Percentiles rank a stretch among this genome's conserved stretches.
These are phyloP conservation scores for Vaccinium macrocarpon DNA, from an alignment of 148 eudicot genomes.

Conservation along the genomic window DNA sequence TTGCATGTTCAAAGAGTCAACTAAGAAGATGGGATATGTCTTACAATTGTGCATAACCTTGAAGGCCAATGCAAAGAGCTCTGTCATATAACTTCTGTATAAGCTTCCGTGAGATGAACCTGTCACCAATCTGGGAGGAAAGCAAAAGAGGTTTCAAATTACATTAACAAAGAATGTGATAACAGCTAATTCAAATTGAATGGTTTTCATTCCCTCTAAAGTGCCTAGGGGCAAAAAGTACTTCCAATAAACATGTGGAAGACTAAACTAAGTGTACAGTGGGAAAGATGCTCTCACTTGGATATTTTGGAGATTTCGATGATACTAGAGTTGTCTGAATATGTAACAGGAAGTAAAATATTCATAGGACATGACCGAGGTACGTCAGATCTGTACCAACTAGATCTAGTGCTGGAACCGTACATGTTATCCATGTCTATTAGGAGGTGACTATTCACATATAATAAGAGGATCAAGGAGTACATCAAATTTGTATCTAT, in stretches of 20 bases:
- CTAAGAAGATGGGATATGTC: slow-evolving; percentile 33
- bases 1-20: slow-evolving; percentile 15
- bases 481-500: neutral
- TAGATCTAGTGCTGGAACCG: neutral
- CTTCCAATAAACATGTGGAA: neutral
- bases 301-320: neutral
- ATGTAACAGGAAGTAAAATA: neutral
- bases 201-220: neutral
- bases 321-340: neutral
- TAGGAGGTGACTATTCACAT: neutral
- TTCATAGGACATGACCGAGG: neutral
- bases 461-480: neutral
- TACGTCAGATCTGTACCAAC: neutral
- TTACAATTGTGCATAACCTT: slow-evolving; percentile 89
- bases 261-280: neutral
- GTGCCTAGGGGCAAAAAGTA: neutral
- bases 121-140: slow-evolving; percentile 66
- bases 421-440: neutral
- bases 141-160: slow-evolving; percentile 6
- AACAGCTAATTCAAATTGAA: neutral
- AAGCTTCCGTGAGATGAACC: slow-evolving; percentile 76
- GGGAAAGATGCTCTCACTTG: neutral
- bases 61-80: slow-evolving; percentile 88
- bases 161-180: neutral
- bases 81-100: slow-evolving; percentile 80